A percentile compares a stretch with the other conserved stretches of the same genome.
phyloP scores from a whole-genome alignment of 2,329 filamentous ascomycete species.

The Cladosporium oxysporum region DNA sequence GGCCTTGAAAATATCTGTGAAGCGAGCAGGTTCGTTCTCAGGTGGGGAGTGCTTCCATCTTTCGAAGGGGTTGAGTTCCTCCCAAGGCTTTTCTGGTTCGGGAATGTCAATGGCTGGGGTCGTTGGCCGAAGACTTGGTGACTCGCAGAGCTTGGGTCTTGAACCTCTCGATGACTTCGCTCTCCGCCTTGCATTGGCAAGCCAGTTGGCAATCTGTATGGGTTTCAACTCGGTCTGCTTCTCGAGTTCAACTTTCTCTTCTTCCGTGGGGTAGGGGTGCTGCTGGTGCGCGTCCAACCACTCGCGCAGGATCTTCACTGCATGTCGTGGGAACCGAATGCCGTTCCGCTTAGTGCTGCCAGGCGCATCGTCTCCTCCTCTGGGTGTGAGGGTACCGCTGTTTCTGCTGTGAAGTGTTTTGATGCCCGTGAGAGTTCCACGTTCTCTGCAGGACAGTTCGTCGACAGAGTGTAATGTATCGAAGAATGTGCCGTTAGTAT shows the following conservation, averaged over 20 bases:
- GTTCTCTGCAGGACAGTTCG: conserved; percentile 42
- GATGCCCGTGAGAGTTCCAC: conserved; percentile 39
- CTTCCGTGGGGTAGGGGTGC: conserved; percentile 85
- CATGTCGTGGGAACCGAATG: conserved; percentile 76
- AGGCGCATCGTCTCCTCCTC: conserved; percentile 35
- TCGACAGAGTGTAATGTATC: conserved; percentile 51
- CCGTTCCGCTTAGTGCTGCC: conserved; percentile 51
- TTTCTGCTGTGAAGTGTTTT: conserved; percentile 37
- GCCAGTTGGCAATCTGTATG: conserved; percentile 87
- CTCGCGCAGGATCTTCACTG: conserved; percentile 76
- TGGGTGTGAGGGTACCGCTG: conserved; percentile 25
- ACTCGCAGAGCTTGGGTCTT: conserved; percentile 41
- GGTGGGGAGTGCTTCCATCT: conserved; percentile 70
- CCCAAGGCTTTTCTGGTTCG: conserved; percentile 41
- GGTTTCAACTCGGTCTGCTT: conserved; percentile 77
- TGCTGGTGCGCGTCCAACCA: conserved; percentile 80
- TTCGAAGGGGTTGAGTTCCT: conserved; percentile 64
- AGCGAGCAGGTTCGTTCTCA: conserved; percentile 67
- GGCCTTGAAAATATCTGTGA: conserved; percentile 65
- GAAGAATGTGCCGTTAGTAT: conserved; percentile 39
- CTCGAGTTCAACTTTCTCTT: conserved; percentile 80
- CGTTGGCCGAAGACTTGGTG: conserved; percentile 66
- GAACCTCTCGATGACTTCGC: conserved; percentile 74
- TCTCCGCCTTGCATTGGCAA: conserved; percentile 82
- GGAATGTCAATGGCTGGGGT: conserved; percentile 74